phyloP scores from a whole-genome alignment of 495 filamentous ascomycete genomes.

The Hyaloscypha finlandica region DNA sequence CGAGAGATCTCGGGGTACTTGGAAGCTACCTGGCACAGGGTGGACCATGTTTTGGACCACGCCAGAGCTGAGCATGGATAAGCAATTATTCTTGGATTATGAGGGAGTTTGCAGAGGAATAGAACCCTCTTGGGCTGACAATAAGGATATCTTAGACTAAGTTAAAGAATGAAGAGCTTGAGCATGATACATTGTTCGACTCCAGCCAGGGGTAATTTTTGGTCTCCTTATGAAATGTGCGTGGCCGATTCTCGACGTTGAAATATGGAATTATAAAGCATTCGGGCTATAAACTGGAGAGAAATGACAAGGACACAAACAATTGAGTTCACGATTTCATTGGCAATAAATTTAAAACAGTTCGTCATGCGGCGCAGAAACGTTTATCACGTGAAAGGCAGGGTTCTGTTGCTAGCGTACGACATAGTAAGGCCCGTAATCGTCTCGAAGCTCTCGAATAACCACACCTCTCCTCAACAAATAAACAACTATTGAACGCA shows the following conservation, averaged over 20 bases:
- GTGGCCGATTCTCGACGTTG: background rate
- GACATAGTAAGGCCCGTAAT: constrained; percentile 4
- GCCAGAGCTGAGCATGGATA: constrained; percentile 50
- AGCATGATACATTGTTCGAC: background rate
- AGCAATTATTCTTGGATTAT: constrained; percentile 71
- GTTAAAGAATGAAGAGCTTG: constrained; percentile 1
- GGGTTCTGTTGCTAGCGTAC: background rate
- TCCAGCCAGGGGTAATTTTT: background rate
- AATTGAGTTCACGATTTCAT: background rate
- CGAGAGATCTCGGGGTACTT: constrained; percentile 79
- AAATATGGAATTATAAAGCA: background rate
- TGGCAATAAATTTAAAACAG: background rate
- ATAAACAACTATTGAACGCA: constrained; percentile 15
- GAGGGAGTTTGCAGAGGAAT: constrained; percentile 78
- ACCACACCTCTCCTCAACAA: constrained; percentile 6
- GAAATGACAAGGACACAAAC: background rate
- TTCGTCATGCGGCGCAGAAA: background rate
- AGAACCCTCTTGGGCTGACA: constrained; percentile 81
- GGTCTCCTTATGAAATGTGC: background rate
- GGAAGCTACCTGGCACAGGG: constrained; percentile 72
- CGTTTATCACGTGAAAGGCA: constrained; percentile 19
- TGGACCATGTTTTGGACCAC: constrained; percentile 99
- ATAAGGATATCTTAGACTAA: constrained; percentile 62
- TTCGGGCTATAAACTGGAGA: background rate
- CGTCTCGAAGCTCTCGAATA: constrained; percentile 12